Base-by-base conservation (phyloP, 2,329 filamentous ascomycete genomes). In the Ophiostoma sp. region DNA sequence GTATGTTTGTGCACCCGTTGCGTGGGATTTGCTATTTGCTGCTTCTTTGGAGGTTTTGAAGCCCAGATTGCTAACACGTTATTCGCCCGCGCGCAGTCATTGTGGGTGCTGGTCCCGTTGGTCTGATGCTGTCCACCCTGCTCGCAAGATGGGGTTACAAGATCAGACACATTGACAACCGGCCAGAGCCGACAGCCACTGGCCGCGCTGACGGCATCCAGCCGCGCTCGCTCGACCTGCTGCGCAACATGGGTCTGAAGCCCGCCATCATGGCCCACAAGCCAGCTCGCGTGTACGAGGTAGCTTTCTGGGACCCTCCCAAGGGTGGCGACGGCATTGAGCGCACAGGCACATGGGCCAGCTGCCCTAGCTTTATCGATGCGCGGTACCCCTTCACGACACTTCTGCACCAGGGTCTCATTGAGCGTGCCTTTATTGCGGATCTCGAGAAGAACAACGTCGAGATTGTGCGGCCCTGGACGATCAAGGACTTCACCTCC, bases 141-240 rank as follows among this genome's bases (percentile, higher is more conserved):
- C 88, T 98, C 75, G 93, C 93, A 75, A 88, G 94, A 84, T 97
- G 94, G 93, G 95, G 95, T 25, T 98, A 97, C 86, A 94, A 90
- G 81, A 93, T 98, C 82, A 97, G 95, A 85, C 94, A 97, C 83
- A 94, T 97, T 79, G 95, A 97, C 83, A 97, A 97, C 83, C 88
- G 94, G 74, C 86, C 93, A 1, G 92, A 95, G 79, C 94, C 94
- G 19, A 97, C 94, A 15, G 80, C 89, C 2, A 97, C 94, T 25
- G 94, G 94, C 71, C 92, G 94, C 76, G 95, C 94, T 72, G 94
- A 97, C 82, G 94, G 94, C 75, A 97, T 98, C 73, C 94, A 97
- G 83, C 94, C 94, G 50, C 91, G 95, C 52, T 97, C 94, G 0
- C 86, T 97, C 31, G 94, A 97, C 78, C 88, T 97, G 19, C 86